These are phyloP conservation scores for Allium fistulosum DNA, from an alignment of 106 monocot genomes.

Conservation along the genomic window DNA sequence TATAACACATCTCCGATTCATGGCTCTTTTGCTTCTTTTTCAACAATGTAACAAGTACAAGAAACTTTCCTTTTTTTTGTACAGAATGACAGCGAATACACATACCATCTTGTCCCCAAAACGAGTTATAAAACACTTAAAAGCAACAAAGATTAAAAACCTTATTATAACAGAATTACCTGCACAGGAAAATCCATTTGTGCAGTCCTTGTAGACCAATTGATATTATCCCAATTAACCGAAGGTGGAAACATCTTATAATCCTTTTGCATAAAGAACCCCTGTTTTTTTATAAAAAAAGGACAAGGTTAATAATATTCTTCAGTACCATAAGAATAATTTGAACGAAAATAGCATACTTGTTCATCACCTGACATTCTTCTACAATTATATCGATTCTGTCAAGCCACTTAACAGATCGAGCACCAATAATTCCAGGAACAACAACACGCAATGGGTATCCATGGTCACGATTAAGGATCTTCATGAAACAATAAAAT, in stretches of 20 bases:
- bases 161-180: slow-evolving; percentile 21
- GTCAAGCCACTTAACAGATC: slow-evolving; percentile 95
- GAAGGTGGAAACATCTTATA: slow-evolving; percentile 98
- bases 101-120: too few species aligned
- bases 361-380: slow-evolving; percentile 66
- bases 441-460: slow-evolving; percentile 84
- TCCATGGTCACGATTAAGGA: slow-evolving; percentile 90
- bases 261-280: slow-evolving; percentile 94
- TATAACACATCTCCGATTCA: neutral
- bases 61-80: neutral
- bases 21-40: neutral
- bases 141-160: neutral
- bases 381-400: slow-evolving; percentile 69
- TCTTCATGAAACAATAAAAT: slow-evolving; percentile 24
- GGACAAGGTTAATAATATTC: neutral
- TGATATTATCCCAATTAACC: slow-evolving; percentile 90
- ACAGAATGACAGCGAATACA: neutral
- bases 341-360: slow-evolving; percentile 4
- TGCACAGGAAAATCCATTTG: slow-evolving; percentile 99
- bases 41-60: too few species aligned
- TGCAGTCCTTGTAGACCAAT: slow-evolving; percentile 68
- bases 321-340: neutral
- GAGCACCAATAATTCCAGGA: slow-evolving; percentile 94
- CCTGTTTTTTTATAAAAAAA: slow-evolving; percentile 27
- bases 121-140: neutral